phyloP scores from a whole-genome alignment of 2,329 filamentous ascomycete species.

The Lachnellula willkommii region DNA sequence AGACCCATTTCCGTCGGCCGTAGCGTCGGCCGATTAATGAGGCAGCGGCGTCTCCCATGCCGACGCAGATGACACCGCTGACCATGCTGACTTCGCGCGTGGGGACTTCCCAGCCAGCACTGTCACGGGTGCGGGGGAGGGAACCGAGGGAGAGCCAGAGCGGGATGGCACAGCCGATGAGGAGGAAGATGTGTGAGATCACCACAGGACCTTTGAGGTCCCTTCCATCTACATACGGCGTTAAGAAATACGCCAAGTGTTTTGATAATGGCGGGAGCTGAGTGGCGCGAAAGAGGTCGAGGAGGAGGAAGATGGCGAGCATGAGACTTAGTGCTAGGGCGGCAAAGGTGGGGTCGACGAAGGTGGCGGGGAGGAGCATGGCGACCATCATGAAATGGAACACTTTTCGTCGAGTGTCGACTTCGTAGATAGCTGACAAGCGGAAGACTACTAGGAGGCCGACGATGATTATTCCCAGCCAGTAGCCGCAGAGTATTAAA shows the following conservation, averaged over 20 bases:
- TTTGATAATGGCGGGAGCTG: slow-evolving; percentile 86
- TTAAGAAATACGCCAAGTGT: slow-evolving; percentile 78
- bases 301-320: slow-evolving; percentile 76
- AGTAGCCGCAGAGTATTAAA: slow-evolving; percentile 72
- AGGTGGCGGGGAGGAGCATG: slow-evolving; percentile 86
- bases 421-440: slow-evolving; percentile 73
- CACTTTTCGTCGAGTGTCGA: slow-evolving; percentile 92
- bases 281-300: slow-evolving; percentile 84
- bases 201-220: slow-evolving; percentile 92
- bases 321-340: slow-evolving; percentile 74
- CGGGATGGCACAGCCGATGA: slow-evolving; percentile 91
- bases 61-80: slow-evolving; percentile 87
- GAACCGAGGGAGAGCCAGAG: slow-evolving; percentile 83
- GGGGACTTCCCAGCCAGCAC: slow-evolving; percentile 69
- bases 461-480: slow-evolving; percentile 58
- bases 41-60: slow-evolving; percentile 89
- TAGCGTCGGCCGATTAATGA: slow-evolving; percentile 83
- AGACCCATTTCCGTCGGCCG: slow-evolving; percentile 86
- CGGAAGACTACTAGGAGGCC: slow-evolving; percentile 72
- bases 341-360: slow-evolving; percentile 78
- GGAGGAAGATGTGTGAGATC: slow-evolving; percentile 89
- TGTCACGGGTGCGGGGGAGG: slow-evolving; percentile 51
- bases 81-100: slow-evolving; percentile 82
- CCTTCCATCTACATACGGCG: slow-evolving; percentile 89
- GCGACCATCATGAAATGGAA: slow-evolving; percentile 98